These are phyloP conservation scores for Cylindrotheca fusiformis DNA, from an alignment of 108 stramenopile species.

Conservation along the genomic window DNA sequence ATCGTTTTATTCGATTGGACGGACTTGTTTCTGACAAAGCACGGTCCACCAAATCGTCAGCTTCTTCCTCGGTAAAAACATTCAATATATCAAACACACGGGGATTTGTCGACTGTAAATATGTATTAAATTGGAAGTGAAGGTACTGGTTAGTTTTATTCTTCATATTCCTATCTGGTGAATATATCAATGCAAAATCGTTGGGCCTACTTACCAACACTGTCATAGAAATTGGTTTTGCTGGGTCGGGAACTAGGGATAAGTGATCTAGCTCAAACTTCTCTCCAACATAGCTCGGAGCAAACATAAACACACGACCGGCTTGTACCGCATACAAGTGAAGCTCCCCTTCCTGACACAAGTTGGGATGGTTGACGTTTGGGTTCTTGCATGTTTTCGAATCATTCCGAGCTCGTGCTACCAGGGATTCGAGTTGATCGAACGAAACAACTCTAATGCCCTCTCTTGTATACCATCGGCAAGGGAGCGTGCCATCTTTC, in stretches of 20 bases:
- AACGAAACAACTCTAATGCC: slow-evolving; percentile 50
- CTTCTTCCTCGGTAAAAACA: slow-evolving; percentile 60
- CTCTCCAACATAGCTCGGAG: slow-evolving; percentile 71
- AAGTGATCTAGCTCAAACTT: slow-evolving; percentile 63
- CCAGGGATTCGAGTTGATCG: slow-evolving; percentile 29
- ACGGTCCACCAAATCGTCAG: slow-evolving; percentile 51
- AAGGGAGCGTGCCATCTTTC: slow-evolving; percentile 35
- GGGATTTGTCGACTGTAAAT: slow-evolving; percentile 46
- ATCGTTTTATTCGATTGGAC: slow-evolving; percentile 65
- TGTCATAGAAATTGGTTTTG: slow-evolving; percentile 35
- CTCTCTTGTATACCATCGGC: slow-evolving; percentile 74
- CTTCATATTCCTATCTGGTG: no score
- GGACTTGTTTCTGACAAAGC: slow-evolving; percentile 58
- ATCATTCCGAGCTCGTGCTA: slow-evolving; percentile 1
- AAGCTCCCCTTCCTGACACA: no score
- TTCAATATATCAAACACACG: slow-evolving; percentile 74
- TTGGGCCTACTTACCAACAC: no score
- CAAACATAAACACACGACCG: slow-evolving; percentile 75
- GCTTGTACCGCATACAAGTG: slow-evolving; percentile 78
- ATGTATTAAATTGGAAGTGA: no score
- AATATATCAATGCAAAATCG: neutral
- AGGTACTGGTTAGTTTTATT: no score
- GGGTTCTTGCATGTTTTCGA: no score
- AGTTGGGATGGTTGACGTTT: no score
- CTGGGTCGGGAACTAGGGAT: slow-evolving; percentile 10